Evolutionary conservation across 192 early-diverging fungal species (phyloP), one percentile per base, ranked within the genome.

Genomic region (Helicostylum pulchrum): DNA sequence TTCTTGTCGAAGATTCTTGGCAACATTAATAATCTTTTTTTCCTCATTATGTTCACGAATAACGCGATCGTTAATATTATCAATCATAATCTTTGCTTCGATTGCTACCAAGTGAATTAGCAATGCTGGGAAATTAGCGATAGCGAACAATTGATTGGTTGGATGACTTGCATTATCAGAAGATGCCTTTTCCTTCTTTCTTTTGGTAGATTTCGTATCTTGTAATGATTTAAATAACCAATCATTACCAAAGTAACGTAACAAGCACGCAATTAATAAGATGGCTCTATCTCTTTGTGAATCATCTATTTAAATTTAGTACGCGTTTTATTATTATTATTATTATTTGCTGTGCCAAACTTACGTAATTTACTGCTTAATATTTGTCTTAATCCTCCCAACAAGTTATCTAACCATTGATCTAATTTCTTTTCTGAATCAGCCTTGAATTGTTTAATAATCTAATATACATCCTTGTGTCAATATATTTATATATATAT

Each of bases 31-130:
- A 11, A 51, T 46, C 23, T 31, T 58, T 53, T 66, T 30, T 36
- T 31, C 47, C 34, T 45, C 59, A 11, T 64, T 50, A 15, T 42
- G 44, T 56, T 57, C 46, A 7, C 43, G 20, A 3, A 17, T 17
- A 6, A 47, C 53, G 15, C 44, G 61, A 31, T 77, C 75, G 1
- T 62, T 36, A 5, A 79, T 44, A 6, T 70, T 48, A 67, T 79
- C 78, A 32, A 76, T 20, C 43, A 79, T 65, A n/a, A 79, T 42
- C 5, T 72, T 65, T 19, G 72, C 55, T 62, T 79, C 78, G 9
- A 79, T 52, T 43, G 75, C 61, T 9, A 68, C 68, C 2, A 79
- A 42, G 30, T 76, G 68, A 10, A 77, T 64, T 10, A 79, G 52
- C 21, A 79, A 64, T 17, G 61, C 68, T 23, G 75, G 62, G 56